Evolutionary conservation across 1,139 yeast species (phyloP), one percentile per base, ranked within the genome.

Genomic region (Kodamaea suecica): DNA sequence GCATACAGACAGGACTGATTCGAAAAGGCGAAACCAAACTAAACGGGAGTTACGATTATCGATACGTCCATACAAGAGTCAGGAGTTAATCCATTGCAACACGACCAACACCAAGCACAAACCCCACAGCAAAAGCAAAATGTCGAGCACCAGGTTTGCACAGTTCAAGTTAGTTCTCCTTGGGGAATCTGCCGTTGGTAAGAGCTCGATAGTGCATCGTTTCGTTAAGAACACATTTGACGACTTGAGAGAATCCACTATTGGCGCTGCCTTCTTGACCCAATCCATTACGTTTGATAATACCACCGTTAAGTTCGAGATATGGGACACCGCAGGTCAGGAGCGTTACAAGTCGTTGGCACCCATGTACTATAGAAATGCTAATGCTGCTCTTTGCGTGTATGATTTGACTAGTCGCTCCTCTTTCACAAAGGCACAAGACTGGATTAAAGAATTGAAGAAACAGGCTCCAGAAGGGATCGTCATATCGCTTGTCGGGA

Each of bases 191-290:
- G 75, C 76, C 19, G 76, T 70, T 20, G 76, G 76, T 17, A 70
- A 69, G 44, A 66, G 73, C 27, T 66, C 73, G 19, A 66, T 69
- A 12, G 75, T 69, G 9, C 74, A 66, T 45, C 50, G 73, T 27
- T 66, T 53, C 30, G 75, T 69, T 34, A 70, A 69, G 49, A 94
- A 90, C 57, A 85, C 95, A 20, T 94, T 92, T 58, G 96, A 90
- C 52, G 96, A 88, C 53, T 77, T 84, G 63, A 75, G 97, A 49
- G 97, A 92, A 61, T 85, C 95, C 16, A 92, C 97, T 5, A 92
- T 92, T 42, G 97, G 97, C 11, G 98, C 98, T 3, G 98, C 98
- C 3, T 92, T 92, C 57, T 69, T 92, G 40, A 90, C 98, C 11
- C 97, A 92, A 56, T 84, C 95, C 70, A 80, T 50, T 34, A 43